Conservation (phyloP, 352 stramenopile species). For the Globisporangium polare region DNA sequence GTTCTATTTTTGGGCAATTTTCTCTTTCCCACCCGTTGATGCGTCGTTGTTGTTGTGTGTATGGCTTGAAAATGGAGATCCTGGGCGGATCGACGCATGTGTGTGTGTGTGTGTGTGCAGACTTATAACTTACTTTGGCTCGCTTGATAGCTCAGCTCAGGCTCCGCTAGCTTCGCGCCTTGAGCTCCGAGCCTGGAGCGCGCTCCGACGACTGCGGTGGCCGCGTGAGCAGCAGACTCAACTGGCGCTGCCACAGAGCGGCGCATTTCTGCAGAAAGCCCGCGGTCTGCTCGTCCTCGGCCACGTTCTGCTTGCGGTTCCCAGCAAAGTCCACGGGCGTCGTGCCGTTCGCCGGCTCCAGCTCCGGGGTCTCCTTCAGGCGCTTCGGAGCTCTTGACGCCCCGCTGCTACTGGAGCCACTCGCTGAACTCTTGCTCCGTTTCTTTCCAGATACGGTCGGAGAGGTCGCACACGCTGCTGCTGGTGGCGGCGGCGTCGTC, state of each 20-base stretch:
- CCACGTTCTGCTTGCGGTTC: slow-evolving; percentile 14
- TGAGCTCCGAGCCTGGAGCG: neutral
- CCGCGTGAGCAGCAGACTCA: slow-evolving; percentile 12
- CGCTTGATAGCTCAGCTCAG: too few species aligned
- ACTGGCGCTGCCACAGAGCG: slow-evolving; percentile 29
- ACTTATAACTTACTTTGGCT: slow-evolving; percentile 8
- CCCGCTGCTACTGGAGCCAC: neutral
- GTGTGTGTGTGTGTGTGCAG: neutral
- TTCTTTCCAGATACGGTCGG: slow-evolving; percentile 11
- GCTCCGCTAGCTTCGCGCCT: neutral
- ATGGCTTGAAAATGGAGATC: neutral
- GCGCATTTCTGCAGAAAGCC: slow-evolving; percentile 28
- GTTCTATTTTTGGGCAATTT: neutral
- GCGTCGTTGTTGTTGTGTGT: neutral
- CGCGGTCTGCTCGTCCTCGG: slow-evolving; percentile 14
- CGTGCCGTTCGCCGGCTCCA: slow-evolving; percentile 1
- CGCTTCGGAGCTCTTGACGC: slow-evolving; percentile 4
- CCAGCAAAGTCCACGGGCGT: slow-evolving; percentile 11
- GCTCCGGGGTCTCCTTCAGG: slow-evolving; percentile 10
- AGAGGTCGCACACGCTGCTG: neutral
- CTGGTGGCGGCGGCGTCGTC: neutral
- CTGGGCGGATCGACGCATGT: neutral
- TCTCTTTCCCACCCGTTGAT: neutral
- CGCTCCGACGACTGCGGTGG: slow-evolving; percentile 1
- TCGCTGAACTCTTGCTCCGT: slow-evolving; percentile 10